These are phyloP conservation scores for Leccinum incarnatum DNA, from an alignment of 768 basidiomycete species.

Conservation along the genomic window DNA sequence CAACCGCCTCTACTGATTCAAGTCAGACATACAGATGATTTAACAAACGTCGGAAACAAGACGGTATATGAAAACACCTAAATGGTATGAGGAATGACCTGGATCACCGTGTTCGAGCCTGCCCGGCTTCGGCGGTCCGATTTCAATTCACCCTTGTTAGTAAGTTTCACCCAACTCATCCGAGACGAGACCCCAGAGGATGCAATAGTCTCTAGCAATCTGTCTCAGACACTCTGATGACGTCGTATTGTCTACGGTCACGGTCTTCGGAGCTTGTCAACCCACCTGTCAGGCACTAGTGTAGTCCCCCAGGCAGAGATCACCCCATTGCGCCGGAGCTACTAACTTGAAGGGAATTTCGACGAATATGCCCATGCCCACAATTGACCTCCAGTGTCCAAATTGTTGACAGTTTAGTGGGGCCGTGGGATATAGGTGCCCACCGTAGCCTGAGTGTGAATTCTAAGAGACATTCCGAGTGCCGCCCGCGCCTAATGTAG, in stretches of 20 bases:
- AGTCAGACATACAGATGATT: background rate
- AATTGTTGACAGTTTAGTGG: slow-evolving; percentile 4
- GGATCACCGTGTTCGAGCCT: background rate
- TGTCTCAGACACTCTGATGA: slow-evolving; percentile 8
- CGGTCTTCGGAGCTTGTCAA: background rate
- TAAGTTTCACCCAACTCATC: slow-evolving; percentile 48
- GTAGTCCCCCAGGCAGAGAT: slow-evolving; percentile 17
- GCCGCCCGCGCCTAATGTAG: too few species aligned
- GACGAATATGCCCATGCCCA: slow-evolving; percentile 22
- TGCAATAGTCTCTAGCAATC: slow-evolving; percentile 41
- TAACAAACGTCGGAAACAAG: slow-evolving; percentile 14
- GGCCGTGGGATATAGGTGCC: slow-evolving; percentile 28
- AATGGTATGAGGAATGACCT: slow-evolving; percentile 37
- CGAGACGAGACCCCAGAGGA: slow-evolving; percentile 26
- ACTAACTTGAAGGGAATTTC: background rate
- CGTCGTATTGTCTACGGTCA: background rate
- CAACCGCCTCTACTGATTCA: slow-evolving; percentile 13
- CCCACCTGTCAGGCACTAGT: slow-evolving; percentile 34
- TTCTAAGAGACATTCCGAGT: too few species aligned
- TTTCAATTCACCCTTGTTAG: slow-evolving; percentile 46
- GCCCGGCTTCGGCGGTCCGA: slow-evolving; percentile 37
- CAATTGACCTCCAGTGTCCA: slow-evolving; percentile 50
- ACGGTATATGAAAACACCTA: slow-evolving; percentile 38
- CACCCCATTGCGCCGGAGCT: slow-evolving; percentile 4
- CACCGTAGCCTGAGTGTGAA: too few species aligned